phyloP scores from a whole-genome alignment of 2,329 filamentous ascomycete species.

The Hymenoscyphus occultus region DNA sequence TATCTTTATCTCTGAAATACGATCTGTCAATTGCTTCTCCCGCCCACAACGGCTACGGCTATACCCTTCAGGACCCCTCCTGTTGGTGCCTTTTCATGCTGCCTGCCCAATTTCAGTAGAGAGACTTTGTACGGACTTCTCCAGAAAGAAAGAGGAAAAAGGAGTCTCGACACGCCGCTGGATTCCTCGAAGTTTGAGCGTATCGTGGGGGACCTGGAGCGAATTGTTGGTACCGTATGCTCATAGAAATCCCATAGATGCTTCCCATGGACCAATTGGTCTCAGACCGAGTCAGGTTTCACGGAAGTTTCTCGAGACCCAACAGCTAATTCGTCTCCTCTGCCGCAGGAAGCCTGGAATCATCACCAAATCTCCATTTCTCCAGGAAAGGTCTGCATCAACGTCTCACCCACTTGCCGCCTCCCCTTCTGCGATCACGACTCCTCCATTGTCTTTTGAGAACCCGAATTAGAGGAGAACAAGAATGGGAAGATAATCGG shows the following conservation, averaged over 20 bases:
- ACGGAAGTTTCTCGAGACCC: background rate
- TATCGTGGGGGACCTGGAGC: background rate
- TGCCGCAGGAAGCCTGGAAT: background rate
- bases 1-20: background rate
- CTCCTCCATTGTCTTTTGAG: background rate
- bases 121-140: background rate
- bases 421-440: background rate
- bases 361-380: background rate
- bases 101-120: background rate
- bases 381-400: slow-evolving; percentile 6
- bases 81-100: background rate
- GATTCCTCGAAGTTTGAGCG: background rate
- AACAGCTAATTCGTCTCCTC: slow-evolving; percentile 9
- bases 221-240: background rate
- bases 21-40: slow-evolving; percentile 14
- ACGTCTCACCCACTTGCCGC: background rate
- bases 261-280: background rate
- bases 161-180: background rate
- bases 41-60: background rate
- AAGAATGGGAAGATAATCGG: background rate
- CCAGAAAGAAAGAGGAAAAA: background rate
- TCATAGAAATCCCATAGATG: background rate
- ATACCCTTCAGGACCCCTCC: too few species aligned
- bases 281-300: background rate
- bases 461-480: background rate